Evolutionary conservation across 148 eudicot genomes (phyloP), one percentile per base, ranked within the genome.

Genomic region (Heliamphora exappendiculata): DNA sequence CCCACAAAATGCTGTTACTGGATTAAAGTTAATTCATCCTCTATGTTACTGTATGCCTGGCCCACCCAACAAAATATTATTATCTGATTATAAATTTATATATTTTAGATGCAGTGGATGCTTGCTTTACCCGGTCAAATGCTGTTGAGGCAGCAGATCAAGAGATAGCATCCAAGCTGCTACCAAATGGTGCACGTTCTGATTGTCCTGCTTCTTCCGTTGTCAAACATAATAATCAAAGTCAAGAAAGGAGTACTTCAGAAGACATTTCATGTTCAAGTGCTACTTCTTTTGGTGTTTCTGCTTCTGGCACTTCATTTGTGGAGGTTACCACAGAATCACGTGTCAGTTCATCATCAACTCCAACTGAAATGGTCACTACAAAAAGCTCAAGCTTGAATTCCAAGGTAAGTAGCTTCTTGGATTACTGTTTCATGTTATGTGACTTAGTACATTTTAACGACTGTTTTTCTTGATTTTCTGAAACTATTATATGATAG

Each of bases 321-420:
- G 22, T 64, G 41, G 64, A 75, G 58, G 71, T 33, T 57, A 59
- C 67, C 36, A 76, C 84, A 34, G 83, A 80, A 66, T 82, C 78
- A 58, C 22, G 68, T 57, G 69, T 65, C 67, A 78, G 77, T 63
- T 72, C 85, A 76, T 72, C 88, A 45, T 75, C 85, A 67, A 63
- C 78, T 78, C 77, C 87, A 66, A 55, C 74, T 41, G 57, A 75
- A 70, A 80, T 63, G 70, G 73, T 71, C 72, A 78, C 78, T 86
- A 74, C 86, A 57, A 87, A 82, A 81, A 70, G 73, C 47, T 80
- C 87, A 53, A 83, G 67, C 64, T 47, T 70, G 68, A 75, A 79
- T 69, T 76, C 79, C n/a, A 90, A 90, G 95, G 97, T 94, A 86
- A 77, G 51, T 68, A 62, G 70, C 75, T 73, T 20, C 29, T 31